Evolutionary conservation across 2,329 filamentous ascomycete genomes (phyloP), one percentile per base, ranked within the genome.

Genomic region (Epichloe uncinata): DNA sequence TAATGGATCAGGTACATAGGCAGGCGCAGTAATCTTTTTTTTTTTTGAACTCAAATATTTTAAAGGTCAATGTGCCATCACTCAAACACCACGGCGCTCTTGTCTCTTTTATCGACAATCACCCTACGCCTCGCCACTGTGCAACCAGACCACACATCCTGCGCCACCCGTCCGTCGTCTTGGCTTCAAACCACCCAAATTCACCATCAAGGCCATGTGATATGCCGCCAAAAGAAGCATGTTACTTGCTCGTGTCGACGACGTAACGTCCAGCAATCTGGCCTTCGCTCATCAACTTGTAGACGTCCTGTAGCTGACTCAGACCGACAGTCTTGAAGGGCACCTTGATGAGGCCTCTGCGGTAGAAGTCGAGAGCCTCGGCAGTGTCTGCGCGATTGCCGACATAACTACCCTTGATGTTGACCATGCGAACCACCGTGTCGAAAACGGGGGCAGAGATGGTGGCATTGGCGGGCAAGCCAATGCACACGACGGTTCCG

Each of bases 351-450:
- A 94, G 70, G 15, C 91, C 91, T 20, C 85, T 77, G 51, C 77
- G 72, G 74, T 80, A 96, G 73, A 96, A 96, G 57, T 96, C 90
- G 54, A 97, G 74, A 3, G 91, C 90, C 73, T 97, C 91, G 48
- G 82, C 79, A 1, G 82, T 84, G 65, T 97, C 91, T 64, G 85
- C 82, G 57, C 91, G 80, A 73, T 95, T 96, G 51, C 91, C 91
- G 57, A 97, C 91, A 65, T 96, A 96, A 59, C 82, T 88, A 53
- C 90, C 90, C 73, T 87, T 87, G 75, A 97, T 96, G 60, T 70
- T 82, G 72, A 96, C 82, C 88, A 95, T 95, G 70, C 83, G 73
- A 63, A 91, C 75, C 54, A 96, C 91, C 7, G 85, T 87, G 63
- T 90, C 83, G 66, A 96, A 95, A 50, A 96, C 89, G 38, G 88